These are phyloP conservation scores for Podospora anserina DNA, from an alignment of 495 filamentous ascomycete species.

Conservation along the genomic window DNA sequence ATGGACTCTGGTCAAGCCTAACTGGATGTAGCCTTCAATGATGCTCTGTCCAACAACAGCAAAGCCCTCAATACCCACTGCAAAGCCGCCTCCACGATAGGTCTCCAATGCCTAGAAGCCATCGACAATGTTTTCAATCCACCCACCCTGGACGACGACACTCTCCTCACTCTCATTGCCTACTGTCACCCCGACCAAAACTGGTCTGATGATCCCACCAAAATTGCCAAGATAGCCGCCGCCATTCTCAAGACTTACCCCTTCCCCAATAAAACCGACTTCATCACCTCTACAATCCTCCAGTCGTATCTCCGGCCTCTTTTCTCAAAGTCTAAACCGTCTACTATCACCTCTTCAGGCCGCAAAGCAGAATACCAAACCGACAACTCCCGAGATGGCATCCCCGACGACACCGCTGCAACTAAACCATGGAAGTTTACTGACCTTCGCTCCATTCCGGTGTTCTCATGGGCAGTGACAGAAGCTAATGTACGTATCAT, in stretches of 20 bases:
- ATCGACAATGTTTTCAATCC: constrained; percentile 11
- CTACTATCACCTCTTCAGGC: constrained; percentile 59
- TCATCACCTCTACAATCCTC: constrained; percentile 57
- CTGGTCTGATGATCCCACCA: constrained; percentile 48
- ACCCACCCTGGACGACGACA: constrained; percentile 14
- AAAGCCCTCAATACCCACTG: constrained; percentile 3
- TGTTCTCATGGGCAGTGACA: constrained; percentile 63
- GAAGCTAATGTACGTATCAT: constrained; percentile 44
- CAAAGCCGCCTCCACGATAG: constrained; percentile 10
- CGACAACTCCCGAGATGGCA: constrained; percentile 31
- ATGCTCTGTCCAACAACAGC: not conserved
- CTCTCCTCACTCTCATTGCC: constrained; percentile 35
- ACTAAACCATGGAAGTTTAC: constrained; percentile 74
- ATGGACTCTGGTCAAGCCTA: not conserved
- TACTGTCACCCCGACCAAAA: constrained; percentile 52
- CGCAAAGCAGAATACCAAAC: constrained; percentile 55
- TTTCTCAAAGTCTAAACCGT: constrained; percentile 63
- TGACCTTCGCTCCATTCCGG: constrained; percentile 57
- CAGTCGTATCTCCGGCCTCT: constrained; percentile 58
- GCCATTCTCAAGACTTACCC: constrained; percentile 44
- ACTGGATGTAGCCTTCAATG: not conserved
- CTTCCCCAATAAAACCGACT: constrained; percentile 22
- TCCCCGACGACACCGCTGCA: constrained; percentile 49
- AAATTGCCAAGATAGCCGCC: constrained; percentile 32
- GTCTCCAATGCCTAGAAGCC: constrained; percentile 13